phyloP scores from a whole-genome alignment of 2,329 filamentous ascomycete species.

The Dichotomopilus funicola region DNA sequence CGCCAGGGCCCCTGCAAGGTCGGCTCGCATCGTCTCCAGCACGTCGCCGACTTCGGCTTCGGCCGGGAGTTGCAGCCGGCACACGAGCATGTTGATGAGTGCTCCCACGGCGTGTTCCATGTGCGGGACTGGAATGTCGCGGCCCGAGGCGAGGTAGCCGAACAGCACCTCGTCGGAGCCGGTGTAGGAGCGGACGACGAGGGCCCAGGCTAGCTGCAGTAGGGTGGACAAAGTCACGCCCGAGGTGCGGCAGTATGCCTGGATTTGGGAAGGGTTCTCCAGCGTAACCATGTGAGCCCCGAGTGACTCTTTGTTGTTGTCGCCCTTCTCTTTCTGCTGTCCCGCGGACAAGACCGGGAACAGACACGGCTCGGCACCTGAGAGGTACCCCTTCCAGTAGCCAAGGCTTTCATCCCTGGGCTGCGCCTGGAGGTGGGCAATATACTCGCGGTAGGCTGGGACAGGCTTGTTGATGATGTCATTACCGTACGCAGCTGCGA shows the following conservation, averaged over 20 bases:
- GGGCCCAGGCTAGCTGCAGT: conserved; percentile 46
- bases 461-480: conserved; percentile 6
- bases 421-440: conserved; percentile 19
- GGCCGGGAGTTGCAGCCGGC: conserved; percentile 35
- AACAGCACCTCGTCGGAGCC: conserved; percentile 43
- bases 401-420: conserved; percentile 16
- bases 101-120: conserved; percentile 44
- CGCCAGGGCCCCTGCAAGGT: conserved; percentile 40
- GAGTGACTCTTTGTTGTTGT: conserved; percentile 3
- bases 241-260: conserved; percentile 32
- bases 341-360: conserved; percentile 23
- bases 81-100: conserved; percentile 51
- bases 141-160: conserved; percentile 47
- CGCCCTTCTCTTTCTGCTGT: background rate
- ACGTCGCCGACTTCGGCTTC: conserved; percentile 32
- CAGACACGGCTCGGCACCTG: conserved; percentile 25
- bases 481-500: conserved; percentile 24
- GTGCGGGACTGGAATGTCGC: conserved; percentile 43
- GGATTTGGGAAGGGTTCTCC: conserved; percentile 14
- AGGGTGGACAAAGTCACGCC: conserved; percentile 43
- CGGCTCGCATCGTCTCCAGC: conserved; percentile 38
- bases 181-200: conserved; percentile 43
- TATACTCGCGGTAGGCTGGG: conserved; percentile 20
- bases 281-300: conserved; percentile 20
- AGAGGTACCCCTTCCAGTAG: conserved; percentile 27